These are phyloP conservation scores for Aureobasidium leucospermi DNA, from an alignment of 2,329 filamentous ascomycete species.

Conservation along the genomic window DNA sequence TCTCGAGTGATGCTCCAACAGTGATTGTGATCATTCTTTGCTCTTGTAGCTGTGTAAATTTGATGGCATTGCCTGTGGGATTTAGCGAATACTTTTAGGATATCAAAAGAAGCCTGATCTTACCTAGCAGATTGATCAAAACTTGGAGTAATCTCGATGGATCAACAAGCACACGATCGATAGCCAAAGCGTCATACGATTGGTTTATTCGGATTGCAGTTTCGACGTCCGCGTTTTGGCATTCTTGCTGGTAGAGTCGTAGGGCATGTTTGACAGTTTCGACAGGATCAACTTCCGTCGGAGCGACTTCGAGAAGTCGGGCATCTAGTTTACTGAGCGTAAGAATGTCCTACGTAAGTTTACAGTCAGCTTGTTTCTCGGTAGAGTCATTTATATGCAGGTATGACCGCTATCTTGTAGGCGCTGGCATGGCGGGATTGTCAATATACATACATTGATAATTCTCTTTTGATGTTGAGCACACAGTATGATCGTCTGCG, in stretches of 20 bases:
- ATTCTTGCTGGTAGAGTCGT: constrained; percentile 68
- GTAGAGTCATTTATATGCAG: no score
- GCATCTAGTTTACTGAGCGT: constrained; percentile 33
- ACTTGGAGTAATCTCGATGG: constrained; percentile 24
- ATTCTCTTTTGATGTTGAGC: constrained; percentile 21
- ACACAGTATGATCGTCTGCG: constrained; percentile 25
- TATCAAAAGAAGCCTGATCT: background rate
- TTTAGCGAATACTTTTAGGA: constrained; percentile 14
- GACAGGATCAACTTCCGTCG: constrained; percentile 56
- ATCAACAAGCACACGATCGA: constrained; percentile 24
- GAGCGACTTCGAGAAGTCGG: constrained; percentile 48
- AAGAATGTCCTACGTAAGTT: constrained; percentile 30
- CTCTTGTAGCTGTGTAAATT: constrained; percentile 35
- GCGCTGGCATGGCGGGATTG: background rate
- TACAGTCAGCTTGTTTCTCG: constrained; percentile 29
- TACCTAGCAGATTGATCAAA: constrained; percentile 26
- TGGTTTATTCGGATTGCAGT: constrained; percentile 53
- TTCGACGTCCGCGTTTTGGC: constrained; percentile 56
- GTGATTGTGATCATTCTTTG: constrained; percentile 32
- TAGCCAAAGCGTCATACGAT: constrained; percentile 45
- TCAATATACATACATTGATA: background rate
- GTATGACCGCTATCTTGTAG: no score
- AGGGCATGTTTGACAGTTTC: constrained; percentile 55
- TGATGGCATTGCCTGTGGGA: constrained; percentile 34
- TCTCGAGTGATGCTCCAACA: constrained; percentile 28